These are phyloP conservation scores for Pulveroboletus ravenelii DNA, from an alignment of 768 basidiomycete genomes.

Conservation along the genomic window DNA sequence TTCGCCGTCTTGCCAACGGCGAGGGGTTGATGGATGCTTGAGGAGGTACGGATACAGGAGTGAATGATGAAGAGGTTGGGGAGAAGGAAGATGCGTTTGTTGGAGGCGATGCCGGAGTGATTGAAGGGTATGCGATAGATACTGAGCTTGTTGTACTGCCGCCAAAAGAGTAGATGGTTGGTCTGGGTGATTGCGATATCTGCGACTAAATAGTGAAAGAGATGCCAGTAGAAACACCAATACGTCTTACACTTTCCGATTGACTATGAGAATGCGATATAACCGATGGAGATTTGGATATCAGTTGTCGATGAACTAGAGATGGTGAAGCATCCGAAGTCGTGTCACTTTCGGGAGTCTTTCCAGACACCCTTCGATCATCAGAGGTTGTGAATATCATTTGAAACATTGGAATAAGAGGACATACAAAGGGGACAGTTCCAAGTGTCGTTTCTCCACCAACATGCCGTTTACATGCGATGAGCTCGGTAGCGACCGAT, in stretches of 20 bases:
- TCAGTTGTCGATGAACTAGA: slow-evolving; percentile 36
- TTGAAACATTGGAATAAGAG: background rate
- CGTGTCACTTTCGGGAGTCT: slow-evolving; percentile 9
- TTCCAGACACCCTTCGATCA: slow-evolving; percentile 15
- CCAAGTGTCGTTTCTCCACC: slow-evolving; percentile 15
- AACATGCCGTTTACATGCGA: slow-evolving; percentile 16
- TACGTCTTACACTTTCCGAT: slow-evolving; percentile 44
- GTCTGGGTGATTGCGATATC: slow-evolving; percentile 34
- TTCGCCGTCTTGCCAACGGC: slow-evolving; percentile 63
- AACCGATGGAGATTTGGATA: slow-evolving; percentile 40
- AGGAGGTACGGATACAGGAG: slow-evolving; percentile 60
- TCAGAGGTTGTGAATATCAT: slow-evolving; percentile 11
- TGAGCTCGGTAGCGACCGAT: slow-evolving; percentile 7
- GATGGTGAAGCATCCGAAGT: slow-evolving; percentile 13
- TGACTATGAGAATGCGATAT: slow-evolving; percentile 45
- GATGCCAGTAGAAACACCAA: slow-evolving; percentile 6
- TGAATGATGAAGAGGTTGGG: slow-evolving; percentile 36
- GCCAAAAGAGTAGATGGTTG: slow-evolving; percentile 32
- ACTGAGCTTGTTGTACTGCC: slow-evolving; percentile 35
- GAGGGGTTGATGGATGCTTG: slow-evolving; percentile 82
- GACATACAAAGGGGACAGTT: slow-evolving; percentile 22
- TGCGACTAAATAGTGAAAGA: slow-evolving; percentile 17
- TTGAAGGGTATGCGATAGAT: slow-evolving; percentile 53
- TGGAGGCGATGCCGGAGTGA: slow-evolving; percentile 37
- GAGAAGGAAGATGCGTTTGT: slow-evolving; percentile 38